These are phyloP conservation scores for Camellia lanceoleosa DNA, from an alignment of 148 eudicot species.

Conservation along the genomic window DNA sequence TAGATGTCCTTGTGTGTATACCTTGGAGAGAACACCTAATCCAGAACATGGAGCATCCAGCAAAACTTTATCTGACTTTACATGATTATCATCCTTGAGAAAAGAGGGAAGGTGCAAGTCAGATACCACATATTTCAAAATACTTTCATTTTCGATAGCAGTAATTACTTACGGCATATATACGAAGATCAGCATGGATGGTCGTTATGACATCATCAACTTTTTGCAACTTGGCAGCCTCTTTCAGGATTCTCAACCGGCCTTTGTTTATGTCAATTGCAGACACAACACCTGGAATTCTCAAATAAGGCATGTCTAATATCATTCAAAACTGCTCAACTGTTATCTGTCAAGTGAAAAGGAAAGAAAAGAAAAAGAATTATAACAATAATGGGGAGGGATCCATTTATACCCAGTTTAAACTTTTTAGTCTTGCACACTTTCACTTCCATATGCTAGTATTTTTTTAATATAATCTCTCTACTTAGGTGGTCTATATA, in stretches of 20 bases:
- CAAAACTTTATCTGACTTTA: slow-evolving; percentile 67
- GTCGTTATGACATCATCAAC: slow-evolving; percentile 64
- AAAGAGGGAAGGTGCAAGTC: slow-evolving; percentile 13
- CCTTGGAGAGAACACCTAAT: slow-evolving; percentile 94
- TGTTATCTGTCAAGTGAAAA: not conserved
- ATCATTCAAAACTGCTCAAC: slow-evolving; percentile 1
- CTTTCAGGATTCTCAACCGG: slow-evolving; percentile 74
- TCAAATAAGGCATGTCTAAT: slow-evolving; percentile 10
- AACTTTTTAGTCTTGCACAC: not conserved
- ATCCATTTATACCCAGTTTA: not conserved
- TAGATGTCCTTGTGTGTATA: slow-evolving; percentile 20
- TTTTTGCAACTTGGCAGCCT: slow-evolving; percentile 76
- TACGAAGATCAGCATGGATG: slow-evolving; percentile 76
- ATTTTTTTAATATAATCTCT: not conserved
- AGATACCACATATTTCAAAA: slow-evolving; percentile 12
- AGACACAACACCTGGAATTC: slow-evolving; percentile 56
- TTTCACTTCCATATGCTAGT: not conserved
- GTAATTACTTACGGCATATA: slow-evolving; percentile 51
- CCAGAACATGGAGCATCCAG: slow-evolving; percentile 99
- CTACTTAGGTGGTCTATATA: not conserved
- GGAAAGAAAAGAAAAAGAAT: not conserved
- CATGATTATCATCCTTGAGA: slow-evolving; percentile 36
- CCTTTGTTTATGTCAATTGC: slow-evolving; percentile 87
- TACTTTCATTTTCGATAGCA: not conserved
- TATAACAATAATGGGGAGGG: not conserved